Evolutionary conservation across 768 basidiomycete genomes (phyloP).

Genomic region (Calocera viscosa): DNA sequence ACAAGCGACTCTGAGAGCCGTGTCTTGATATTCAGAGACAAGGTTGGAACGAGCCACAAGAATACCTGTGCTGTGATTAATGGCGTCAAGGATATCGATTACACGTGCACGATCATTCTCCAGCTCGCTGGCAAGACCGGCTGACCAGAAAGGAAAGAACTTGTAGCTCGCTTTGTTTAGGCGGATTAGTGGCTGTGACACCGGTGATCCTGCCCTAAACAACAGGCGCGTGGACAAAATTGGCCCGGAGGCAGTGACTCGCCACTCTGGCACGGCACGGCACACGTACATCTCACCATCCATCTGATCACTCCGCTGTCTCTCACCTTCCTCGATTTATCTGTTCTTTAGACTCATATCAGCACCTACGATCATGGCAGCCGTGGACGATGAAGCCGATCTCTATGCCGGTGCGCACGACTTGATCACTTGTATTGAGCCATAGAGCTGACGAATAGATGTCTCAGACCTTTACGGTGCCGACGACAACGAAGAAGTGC

Average conservation of each 20-base stretch:
- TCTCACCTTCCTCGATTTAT: not conserved
- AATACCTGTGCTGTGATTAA: no score
- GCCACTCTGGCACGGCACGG: not conserved
- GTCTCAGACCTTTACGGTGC: not conserved
- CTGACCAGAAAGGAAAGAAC: no score
- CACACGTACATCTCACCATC: not conserved
- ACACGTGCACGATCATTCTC: no score
- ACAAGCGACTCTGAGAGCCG: no score
- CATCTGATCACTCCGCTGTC: not conserved
- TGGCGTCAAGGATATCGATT: no score
- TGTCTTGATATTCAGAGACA: not conserved
- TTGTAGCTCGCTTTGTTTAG: not conserved
- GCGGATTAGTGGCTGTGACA: not conserved
- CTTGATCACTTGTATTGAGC: no score
- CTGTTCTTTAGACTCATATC: not conserved
- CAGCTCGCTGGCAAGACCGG: no score
- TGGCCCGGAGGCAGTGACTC: not conserved
- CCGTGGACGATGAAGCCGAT: not conserved
- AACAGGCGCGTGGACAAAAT: not conserved
- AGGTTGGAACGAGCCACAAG: not conserved
- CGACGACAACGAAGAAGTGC: not conserved
- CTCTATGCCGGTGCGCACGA: not conserved
- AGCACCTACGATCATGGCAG: not conserved
- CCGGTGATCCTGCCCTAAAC: not conserved
- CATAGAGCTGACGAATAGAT: not conserved